Evolutionary conservation across 371 early-diverging fungal species (phyloP).

Genomic region (Apophysomyces sp.): DNA sequence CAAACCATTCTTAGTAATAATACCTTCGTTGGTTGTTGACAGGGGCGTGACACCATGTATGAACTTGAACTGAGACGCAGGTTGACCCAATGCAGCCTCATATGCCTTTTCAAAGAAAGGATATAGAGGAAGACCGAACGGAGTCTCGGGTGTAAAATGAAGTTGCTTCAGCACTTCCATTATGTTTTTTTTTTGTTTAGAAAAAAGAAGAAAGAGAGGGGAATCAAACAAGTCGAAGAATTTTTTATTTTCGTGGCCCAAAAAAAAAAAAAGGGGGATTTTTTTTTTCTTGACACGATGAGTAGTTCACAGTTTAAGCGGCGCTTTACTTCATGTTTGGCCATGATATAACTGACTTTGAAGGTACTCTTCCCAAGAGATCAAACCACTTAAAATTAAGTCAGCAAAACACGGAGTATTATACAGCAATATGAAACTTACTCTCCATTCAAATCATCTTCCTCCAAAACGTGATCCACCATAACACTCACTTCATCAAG

Average conservation of each 20-base stretch:
- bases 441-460: conserved; percentile 67
- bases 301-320: neutral
- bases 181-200: neutral
- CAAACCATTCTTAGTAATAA: too few species aligned
- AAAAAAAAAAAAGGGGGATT: neutral
- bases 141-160: conserved; percentile 22
- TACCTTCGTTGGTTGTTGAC: conserved; percentile 44
- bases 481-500: conserved; percentile 47
- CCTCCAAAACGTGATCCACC: conserved; percentile 66
- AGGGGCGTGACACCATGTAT: conserved; percentile 25
- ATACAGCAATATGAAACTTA: conserved; percentile 25
- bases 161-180: conserved; percentile 5
- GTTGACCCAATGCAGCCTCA: conserved; percentile 8
- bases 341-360: conserved; percentile 65
- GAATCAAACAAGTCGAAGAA: neutral
- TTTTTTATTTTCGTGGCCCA: neutral
- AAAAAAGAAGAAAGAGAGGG: neutral
- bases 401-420: neutral
- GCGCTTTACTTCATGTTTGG: neutral
- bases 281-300: neutral
- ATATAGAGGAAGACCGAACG: conserved; percentile 23
- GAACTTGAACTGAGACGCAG: conserved; percentile 18
- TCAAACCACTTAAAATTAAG: conserved; percentile 54
- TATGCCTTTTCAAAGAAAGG: conserved; percentile 8
- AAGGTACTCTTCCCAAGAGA: conserved; percentile 75